A percentile compares a stretch with the other conserved stretches of the same genome.
phyloP scores from a whole-genome alignment of 805 yeast species.

The Lachancea sp. region DNA sequence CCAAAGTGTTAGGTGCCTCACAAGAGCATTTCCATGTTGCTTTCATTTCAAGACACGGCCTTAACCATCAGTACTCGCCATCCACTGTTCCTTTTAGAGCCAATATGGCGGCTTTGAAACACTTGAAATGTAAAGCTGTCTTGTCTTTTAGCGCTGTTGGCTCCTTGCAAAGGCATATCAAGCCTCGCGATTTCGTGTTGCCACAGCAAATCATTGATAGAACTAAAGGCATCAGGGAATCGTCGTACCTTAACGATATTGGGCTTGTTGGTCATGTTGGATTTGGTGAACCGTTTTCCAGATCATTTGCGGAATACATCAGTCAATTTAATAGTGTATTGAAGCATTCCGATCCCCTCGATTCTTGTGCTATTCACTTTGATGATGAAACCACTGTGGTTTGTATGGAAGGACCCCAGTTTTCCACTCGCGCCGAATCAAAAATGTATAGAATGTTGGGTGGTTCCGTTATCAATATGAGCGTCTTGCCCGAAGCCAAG shows the following conservation, averaged over 20 bases:
- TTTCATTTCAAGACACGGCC: constrained; percentile 91
- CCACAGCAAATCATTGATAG: constrained; percentile 96
- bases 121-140: constrained; percentile 77
- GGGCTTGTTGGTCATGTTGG: constrained; percentile 97
- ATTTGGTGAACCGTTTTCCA: constrained; percentile 95
- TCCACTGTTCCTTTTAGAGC: constrained; percentile 89
- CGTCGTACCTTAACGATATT: constrained; percentile 74
- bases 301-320: constrained; percentile 59
- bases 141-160: constrained; percentile 96
- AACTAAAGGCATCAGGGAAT: constrained; percentile 88
- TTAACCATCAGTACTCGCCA: constrained; percentile 83
- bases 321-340: constrained; percentile 52
- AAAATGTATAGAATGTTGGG: constrained; percentile 80
- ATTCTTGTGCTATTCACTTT: constrained; percentile 62
- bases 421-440: constrained; percentile 95
- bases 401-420: constrained; percentile 99
- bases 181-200: constrained; percentile 92
- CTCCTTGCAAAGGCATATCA: constrained; percentile 79
- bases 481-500: constrained; percentile 94
- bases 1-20: constrained; percentile 59
- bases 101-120: constrained; percentile 91
- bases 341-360: constrained; percentile 43
- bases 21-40: constrained; percentile 62
- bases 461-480: constrained; percentile 94
- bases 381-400: constrained; percentile 74